phyloP scores from a whole-genome alignment of 768 basidiomycete species.

The Trametes cubensis region DNA sequence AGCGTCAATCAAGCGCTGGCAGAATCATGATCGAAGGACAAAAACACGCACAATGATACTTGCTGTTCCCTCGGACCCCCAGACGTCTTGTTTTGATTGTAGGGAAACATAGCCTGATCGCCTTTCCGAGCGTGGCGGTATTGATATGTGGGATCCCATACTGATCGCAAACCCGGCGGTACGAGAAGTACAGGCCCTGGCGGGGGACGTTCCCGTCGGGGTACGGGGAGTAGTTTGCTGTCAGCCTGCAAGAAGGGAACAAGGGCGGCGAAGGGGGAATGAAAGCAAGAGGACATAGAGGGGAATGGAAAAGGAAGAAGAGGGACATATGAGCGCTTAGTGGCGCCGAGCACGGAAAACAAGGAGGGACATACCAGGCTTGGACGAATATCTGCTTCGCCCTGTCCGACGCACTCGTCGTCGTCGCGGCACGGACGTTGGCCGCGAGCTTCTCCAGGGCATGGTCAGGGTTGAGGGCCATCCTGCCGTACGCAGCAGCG shows the following conservation, averaged over 20 bases:
- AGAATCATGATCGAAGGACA: conserved; percentile 35
- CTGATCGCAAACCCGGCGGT: conserved; percentile 87
- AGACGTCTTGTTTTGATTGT: conserved; percentile 93
- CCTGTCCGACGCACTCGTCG: conserved; percentile 87
- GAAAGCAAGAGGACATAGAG: conserved; percentile 25
- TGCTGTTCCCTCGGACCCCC: conserved; percentile 92
- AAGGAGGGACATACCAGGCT: conserved; percentile 66
- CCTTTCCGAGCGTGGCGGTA: conserved; percentile 93
- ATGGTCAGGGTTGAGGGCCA: conserved; percentile 77
- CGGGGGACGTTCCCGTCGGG: conserved; percentile 92
- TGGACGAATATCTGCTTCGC: conserved; percentile 94
- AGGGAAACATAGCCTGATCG: conserved; percentile 90
- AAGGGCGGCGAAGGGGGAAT: conserved; percentile 17
- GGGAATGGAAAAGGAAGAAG: conserved; percentile 12
- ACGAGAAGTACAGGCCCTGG: conserved; percentile 93
- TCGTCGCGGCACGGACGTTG: conserved; percentile 86
- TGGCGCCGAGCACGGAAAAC: conserved; percentile 11
- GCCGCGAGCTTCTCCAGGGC: conserved; percentile 84
- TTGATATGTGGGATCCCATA: conserved; percentile 94
- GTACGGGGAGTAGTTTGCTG: conserved; percentile 87
- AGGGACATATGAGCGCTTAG: conserved; percentile 20
- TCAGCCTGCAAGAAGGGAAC: conserved; percentile 56
- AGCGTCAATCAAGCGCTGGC: conserved; percentile 33
- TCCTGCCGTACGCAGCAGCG: conserved; percentile 69
- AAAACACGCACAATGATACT: conserved; percentile 82